Evolutionary conservation across 1,284 basidiomycete species (phyloP), one percentile per base, ranked within the genome.

Genomic region (Ceraceosorus bombacis): DNA sequence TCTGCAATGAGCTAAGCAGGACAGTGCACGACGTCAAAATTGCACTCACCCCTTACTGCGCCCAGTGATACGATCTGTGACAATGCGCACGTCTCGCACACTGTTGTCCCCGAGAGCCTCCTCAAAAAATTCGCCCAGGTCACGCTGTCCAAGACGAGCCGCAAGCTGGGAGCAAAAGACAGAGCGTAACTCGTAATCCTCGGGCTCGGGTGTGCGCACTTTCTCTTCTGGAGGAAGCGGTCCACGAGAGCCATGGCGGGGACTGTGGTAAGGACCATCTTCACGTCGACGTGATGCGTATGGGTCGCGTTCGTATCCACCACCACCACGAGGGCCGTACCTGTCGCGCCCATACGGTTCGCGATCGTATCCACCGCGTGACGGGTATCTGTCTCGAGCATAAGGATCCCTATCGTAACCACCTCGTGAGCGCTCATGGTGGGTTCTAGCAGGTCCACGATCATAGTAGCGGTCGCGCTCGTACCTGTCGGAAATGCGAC

Each of bases 131-230:
- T 94, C 89, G 65, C 92, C 92, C 78, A 99, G 82, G 81, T 98
- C 94, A 75, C 89, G 85, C 74, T 92, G 90, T 61, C 90, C 94
- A 78, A 97, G 86, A 74, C 90, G 86, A 60, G 91, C 90, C 70
- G 94, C 90, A 76, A 99, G 86, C 81, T 97, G 94, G 72, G 92
- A 93, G 78, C 96, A 92, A 81, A 98, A 98, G 68, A 97, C 89
- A 70, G 94, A 96, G 78, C 95, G 88, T 76, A 88, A 86, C 83
- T 97, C 93, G 62, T 78, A 78, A 41, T 77, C 78, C 40, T 78
- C 76, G 43, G 71, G 69, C 48, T 77, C 76, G 88, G 91, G 78
- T 91, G 91, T 54, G 12, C 49, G 38, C 17, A 48, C 49, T 52
- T 17, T 49, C 41, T 54, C n/a, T 15, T 54, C 38, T 13, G 49